Evolutionary conservation across 2,329 filamentous ascomycete genomes (phyloP).

Genomic region (Arachnopeziza araneosa): DNA sequence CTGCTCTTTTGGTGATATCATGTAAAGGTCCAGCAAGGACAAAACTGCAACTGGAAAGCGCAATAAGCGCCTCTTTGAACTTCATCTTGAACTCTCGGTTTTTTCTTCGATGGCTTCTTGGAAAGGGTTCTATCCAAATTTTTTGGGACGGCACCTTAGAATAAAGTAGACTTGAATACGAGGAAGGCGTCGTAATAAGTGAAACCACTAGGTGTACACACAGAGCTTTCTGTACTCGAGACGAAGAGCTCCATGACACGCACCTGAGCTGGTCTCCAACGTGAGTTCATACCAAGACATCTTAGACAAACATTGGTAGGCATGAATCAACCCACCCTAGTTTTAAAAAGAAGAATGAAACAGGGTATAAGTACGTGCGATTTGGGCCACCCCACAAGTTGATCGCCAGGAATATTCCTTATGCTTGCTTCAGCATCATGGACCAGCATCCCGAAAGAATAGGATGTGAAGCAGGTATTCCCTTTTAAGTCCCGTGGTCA

Average conservation of each 20-base stretch:
- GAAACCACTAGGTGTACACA: not conserved
- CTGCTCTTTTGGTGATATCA: slow-evolving; percentile 1
- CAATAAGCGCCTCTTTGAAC: not conserved
- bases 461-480: too few species aligned
- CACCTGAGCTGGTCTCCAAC: not conserved
- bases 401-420: not conserved
- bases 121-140: not conserved
- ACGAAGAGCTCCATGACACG: not conserved
- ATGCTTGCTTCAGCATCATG: not conserved
- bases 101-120: not conserved
- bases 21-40: slow-evolving; percentile 6
- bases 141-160: not conserved
- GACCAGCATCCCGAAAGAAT: not conserved
- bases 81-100: not conserved
- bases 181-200: not conserved
- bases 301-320: not conserved
- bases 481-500: too few species aligned
- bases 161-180: not conserved
- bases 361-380: not conserved
- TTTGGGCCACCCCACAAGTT: not conserved
- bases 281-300: not conserved
- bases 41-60: not conserved
- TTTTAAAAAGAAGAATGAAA: not conserved
- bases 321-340: not conserved
- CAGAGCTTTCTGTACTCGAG: not conserved